Evolutionary conservation across 2,329 filamentous ascomycete species (phyloP), one percentile per base, ranked within the genome.

Genomic region (Aspergillus sergii): DNA sequence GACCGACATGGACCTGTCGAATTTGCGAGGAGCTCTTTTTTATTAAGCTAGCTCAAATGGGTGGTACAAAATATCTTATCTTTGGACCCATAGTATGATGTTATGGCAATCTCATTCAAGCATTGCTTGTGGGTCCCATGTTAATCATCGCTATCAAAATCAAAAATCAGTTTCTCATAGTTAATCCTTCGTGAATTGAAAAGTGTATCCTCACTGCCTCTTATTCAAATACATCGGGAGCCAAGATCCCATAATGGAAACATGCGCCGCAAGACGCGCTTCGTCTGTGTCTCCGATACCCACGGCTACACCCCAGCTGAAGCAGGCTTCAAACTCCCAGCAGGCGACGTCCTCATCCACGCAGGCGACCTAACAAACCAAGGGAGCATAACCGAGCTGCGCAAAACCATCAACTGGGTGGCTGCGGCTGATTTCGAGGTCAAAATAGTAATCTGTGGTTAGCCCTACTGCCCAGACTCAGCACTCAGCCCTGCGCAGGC

Each of bases 231-330:
- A 50, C 14, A 16, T 16, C 32, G 5, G 14, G 16, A 34, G 39
- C 19, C 14, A 51, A 54, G 5, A n/a, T 19, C 19, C 16, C 23
- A 16, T 14, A 30, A 34, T 32, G 26, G 39, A 57, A 60, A 50
- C 30, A 75, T 76, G 72, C 68, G 60, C 53, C 75, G 69, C 62
- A 83, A 77, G 64, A 83, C 84, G 53, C 82, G 85, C 63, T 81
- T 88, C 51, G 83, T 88, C 34, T 87, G 85, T 73, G 79, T 88
- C 61, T 87, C 85, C 4, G 86, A 88, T 72, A 88, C 85, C 21
- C 84, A 88, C 70, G 83, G 82, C 62, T 81, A 83, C 60, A 79
- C 80, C 5, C 84, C 85, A 16, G 73, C 73, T 14, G 76, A 82
- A 64, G 81, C 78, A 54, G 78, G 75, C n/a, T 83, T 80, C 68